Base-by-base conservation (phyloP, 148 eudicot species). In the Camellia sinensis region DNA sequence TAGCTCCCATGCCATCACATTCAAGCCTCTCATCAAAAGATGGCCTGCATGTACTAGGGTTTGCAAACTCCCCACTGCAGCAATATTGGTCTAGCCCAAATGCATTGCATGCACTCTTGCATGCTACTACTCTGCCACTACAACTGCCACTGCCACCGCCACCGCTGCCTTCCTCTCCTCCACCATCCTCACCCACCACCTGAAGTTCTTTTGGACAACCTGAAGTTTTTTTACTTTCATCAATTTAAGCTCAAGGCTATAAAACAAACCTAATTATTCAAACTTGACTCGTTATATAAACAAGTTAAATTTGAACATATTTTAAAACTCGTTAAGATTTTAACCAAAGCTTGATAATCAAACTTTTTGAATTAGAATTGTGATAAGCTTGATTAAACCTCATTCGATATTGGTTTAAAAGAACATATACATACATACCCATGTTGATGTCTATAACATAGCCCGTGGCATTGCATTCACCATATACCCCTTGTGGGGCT, bases 141-240 rank as follows among this genome's bases (percentile, higher is more conserved):
- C 37, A 1, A 29, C 37, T 29, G 1, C 37, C 37, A 29, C 37
- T 29, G 37, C 37, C 37, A 1, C 37, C 37, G 1, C 37, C 37
- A 29, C 37, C 37, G 0, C 1, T 29, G 37, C 37, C 37, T 29
- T 29, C 37, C 37, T 29, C 1, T 29, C 91, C 63, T 45, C 82
- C 52, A 77, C 37, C 82, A 46, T 71, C 93, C 9, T 81, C 86
- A 0, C 92, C 94, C 29, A 82, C 82, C 84, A 95, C 97, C 83
- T 95, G 98, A 76, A 95, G 92, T 86, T 95, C 98, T 83, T 88
- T 93, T 3, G 98, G 98, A 75, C 98, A 95, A 68, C 97, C 97
- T 95, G 90, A 13, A 21, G 18, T 29, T 29, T 29, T 64, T 56
- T 63, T 50, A 44, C 53, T 37, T 15, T 40, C 18, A 63, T 48